Conservation (phyloP, 1,284 basidiomycete genomes). For the Polyporus tsugae region DNA sequence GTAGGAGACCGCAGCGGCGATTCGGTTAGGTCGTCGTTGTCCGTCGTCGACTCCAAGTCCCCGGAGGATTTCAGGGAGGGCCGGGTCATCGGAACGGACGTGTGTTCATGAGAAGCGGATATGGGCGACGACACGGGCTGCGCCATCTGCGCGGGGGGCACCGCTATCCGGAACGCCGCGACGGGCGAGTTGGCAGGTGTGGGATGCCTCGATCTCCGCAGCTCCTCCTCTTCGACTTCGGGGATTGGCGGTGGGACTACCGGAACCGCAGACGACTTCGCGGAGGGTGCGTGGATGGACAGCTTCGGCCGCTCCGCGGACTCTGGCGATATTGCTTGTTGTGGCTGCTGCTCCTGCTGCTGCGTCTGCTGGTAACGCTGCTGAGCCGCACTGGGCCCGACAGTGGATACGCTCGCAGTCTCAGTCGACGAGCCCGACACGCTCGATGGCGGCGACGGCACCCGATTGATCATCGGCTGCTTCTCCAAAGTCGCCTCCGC, state of each 20-base stretch:
- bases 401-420: slow-evolving; percentile 39
- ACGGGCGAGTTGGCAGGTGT: slow-evolving; percentile 61
- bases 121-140: slow-evolving; percentile 27
- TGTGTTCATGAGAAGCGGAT: slow-evolving; percentile 24
- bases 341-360: slow-evolving; percentile 4
- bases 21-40: neutral
- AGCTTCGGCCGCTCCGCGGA: slow-evolving; percentile 16
- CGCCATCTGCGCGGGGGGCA: slow-evolving; percentile 32
- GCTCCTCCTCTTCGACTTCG: slow-evolving; percentile 45
- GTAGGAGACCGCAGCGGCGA: slow-evolving; percentile 15
- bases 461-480: slow-evolving; percentile 9
- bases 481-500: slow-evolving; percentile 29
- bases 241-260: slow-evolving; percentile 44
- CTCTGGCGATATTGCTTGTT: neutral
- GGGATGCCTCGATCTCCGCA: slow-evolving; percentile 47
- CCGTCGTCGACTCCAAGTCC: slow-evolving; percentile 6
- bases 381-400: slow-evolving; percentile 28
- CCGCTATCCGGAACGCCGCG: slow-evolving; percentile 42
- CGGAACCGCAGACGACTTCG: slow-evolving; percentile 27
- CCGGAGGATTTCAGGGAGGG: slow-evolving; percentile 4
- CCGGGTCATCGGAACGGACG: slow-evolving; percentile 12
- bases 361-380: slow-evolving; percentile 15
- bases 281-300: slow-evolving; percentile 34
- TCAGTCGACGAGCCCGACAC: slow-evolving; percentile 40
- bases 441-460: slow-evolving; percentile 38